These are phyloP conservation scores for Calonectria pauciramosa DNA, from an alignment of 2,329 filamentous ascomycete species.

Conservation along the genomic window DNA sequence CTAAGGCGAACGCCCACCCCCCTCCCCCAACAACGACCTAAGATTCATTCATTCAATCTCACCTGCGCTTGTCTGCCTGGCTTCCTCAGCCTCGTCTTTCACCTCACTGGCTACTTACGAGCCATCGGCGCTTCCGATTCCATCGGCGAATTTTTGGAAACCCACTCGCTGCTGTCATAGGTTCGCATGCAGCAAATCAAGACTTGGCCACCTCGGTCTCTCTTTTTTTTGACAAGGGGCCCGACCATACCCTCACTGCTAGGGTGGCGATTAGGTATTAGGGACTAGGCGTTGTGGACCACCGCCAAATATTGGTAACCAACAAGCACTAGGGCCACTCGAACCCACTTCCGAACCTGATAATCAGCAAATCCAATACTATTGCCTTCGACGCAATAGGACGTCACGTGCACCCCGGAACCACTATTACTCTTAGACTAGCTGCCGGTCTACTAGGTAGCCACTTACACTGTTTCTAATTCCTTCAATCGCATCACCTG, in stretches of 20 bases:
- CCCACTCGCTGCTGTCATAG: constrained; percentile 32
- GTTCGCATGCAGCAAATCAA: constrained; percentile 22
- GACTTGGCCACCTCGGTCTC: constrained; percentile 29
- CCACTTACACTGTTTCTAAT: constrained; percentile 18
- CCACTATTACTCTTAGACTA: constrained; percentile 6
- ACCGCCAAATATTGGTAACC: constrained; percentile 18
- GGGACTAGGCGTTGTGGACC: constrained; percentile 19
- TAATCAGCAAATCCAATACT: constrained; percentile 11
- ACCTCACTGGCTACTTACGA: neutral
- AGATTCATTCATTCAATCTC: constrained; percentile 10
- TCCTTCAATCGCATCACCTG: constrained; percentile 1
- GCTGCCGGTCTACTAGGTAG: constrained; percentile 8
- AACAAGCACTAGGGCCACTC: constrained; percentile 9
- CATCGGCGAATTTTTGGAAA: constrained; percentile 30
- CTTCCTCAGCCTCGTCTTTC: neutral
- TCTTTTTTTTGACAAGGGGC: constrained; percentile 22
- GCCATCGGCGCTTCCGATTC: constrained; percentile 19
- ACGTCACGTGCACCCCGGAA: constrained; percentile 26
- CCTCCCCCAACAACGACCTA: constrained; percentile 13
- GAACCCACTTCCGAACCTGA: constrained; percentile 14
- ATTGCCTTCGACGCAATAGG: constrained; percentile 23
- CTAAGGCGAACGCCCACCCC: neutral
- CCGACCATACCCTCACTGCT: constrained; percentile 3
- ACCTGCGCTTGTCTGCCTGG: constrained; percentile 31
- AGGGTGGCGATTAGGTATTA: constrained; percentile 17